Base-by-base conservation (phyloP, 2,329 filamentous ascomycete species). In the Penicillium sp. region DNA sequence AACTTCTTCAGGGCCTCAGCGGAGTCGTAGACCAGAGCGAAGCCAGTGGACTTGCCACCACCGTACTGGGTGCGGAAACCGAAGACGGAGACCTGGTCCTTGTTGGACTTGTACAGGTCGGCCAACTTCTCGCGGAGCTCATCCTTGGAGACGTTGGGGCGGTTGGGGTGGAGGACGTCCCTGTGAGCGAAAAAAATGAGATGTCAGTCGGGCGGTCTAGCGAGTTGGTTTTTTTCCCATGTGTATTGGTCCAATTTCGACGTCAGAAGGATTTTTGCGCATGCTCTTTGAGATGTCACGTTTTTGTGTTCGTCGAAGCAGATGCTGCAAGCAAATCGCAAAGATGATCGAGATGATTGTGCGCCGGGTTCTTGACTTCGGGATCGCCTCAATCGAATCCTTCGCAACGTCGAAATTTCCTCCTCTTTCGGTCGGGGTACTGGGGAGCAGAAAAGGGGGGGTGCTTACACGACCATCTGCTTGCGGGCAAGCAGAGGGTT, bases 1-100 rank as follows among this genome's bases (percentile, higher is more conserved):
- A 98, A 99, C 85, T 98, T 98, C 92, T 97, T 97, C 89, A 99
- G 89, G 77, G 93, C 92, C 87, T 99, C 95, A 79, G 88, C 85
- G 72, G 92, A 96, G 84, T 99, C 95, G 89, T 99, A 99, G 85
- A 99, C 87, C 78, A 98, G 92, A 72, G 93, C 95, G 81, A 99
- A 99, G 77, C 95, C 95, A 72, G 94, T 98, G 82, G 92, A 97
- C 91, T 99, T 99, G 87, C 95, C 95, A 80, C 95, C 95, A 94
- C 95, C 95, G 81, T 91, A 99, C 82, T 98, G 94, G 76, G 95
- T 99, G 83, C 92, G 91, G 83, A 99, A 93, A 79, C 95, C 95
- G 82, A 99, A 99, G 82, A 97, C 93, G 82, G 89, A 93, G 83
- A 98, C 90, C 85, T 96, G 91, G 79, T 97, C 93, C 87, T 97